Evolutionary conservation across 176 grass and related monocot genomes (phyloP).

Genomic region (Musa itinerans): DNA sequence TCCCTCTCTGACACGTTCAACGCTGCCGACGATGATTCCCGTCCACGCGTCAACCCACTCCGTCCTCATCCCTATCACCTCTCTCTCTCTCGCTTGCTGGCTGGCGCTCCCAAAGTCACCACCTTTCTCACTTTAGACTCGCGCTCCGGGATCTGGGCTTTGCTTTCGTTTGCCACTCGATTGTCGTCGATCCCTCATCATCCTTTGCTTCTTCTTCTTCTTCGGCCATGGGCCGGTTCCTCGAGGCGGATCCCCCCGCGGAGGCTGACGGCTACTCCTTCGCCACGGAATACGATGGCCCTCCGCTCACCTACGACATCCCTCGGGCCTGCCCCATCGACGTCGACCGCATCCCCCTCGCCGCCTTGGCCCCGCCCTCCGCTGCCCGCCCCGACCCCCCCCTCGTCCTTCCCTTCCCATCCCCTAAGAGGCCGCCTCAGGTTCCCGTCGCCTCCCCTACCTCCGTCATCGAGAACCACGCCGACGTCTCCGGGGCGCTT

Average conservation of each 20-base stretch:
- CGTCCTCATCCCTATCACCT: not conserved
- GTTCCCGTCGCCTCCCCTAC: slow-evolving; percentile 49
- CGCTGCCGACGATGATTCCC: not conserved
- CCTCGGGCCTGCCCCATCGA: slow-evolving; percentile 81
- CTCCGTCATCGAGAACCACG: slow-evolving; percentile 93
- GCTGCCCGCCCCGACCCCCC: slow-evolving; percentile 24
- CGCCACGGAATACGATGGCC: slow-evolving; percentile 82
- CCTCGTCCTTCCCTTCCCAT: slow-evolving; percentile 60
- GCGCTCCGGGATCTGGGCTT: not conserved
- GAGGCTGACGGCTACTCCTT: slow-evolving; percentile 57
- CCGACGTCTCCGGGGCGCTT: slow-evolving; percentile 23
- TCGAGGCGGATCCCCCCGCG: not conserved
- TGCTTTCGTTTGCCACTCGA: not conserved
- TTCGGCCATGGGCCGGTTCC: not conserved
- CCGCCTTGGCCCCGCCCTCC: slow-evolving; percentile 33
- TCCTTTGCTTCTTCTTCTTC: not conserved
- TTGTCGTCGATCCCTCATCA: not conserved
- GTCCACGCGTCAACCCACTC: not conserved
- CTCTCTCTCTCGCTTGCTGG: not conserved
- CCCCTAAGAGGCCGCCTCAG: slow-evolving; percentile 27
- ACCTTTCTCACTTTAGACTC: not conserved
- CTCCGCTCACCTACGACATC: slow-evolving; percentile 67
- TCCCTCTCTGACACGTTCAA: not conserved
- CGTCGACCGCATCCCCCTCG: slow-evolving; percentile 71
- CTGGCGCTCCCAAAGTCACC: not conserved